phyloP scores from a whole-genome alignment of 805 yeast genomes.

The Ogataea henricii region DNA sequence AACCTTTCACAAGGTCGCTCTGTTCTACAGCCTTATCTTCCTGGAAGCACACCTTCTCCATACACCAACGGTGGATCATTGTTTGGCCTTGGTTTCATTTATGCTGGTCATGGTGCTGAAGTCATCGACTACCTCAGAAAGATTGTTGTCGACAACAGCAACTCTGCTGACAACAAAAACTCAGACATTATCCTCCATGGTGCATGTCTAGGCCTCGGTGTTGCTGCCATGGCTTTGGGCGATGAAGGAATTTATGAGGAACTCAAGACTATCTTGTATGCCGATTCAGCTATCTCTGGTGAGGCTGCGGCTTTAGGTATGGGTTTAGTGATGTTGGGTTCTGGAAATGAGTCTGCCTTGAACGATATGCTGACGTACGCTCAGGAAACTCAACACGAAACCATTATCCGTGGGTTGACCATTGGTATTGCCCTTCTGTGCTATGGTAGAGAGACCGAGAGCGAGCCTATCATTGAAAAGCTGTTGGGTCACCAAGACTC shows the following conservation, averaged over 20 bases:
- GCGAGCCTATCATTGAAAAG: slow-evolving; percentile 66
- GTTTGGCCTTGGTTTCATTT: slow-evolving; percentile 88
- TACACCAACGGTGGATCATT: slow-evolving; percentile 96
- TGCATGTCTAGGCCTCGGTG: slow-evolving; percentile 92
- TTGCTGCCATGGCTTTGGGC: slow-evolving; percentile 93
- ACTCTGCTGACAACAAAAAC: slow-evolving; percentile 46
- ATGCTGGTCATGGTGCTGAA: slow-evolving; percentile 95
- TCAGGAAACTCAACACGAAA: slow-evolving; percentile 93
- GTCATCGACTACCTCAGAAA: slow-evolving; percentile 75
- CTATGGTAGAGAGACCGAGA: slow-evolving; percentile 82
- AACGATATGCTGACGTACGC: slow-evolving; percentile 89
- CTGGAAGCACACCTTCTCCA: slow-evolving; percentile 75
- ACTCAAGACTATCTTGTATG: slow-evolving; percentile 76
- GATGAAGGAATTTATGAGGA: slow-evolving; percentile 76
- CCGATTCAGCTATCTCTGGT: slow-evolving; percentile 92
- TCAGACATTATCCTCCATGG: slow-evolving; percentile 90
- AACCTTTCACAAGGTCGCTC: slow-evolving; percentile 88
- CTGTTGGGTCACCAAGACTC: slow-evolving; percentile 77
- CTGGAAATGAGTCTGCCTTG: slow-evolving; percentile 67
- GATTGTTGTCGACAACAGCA: slow-evolving; percentile 63
- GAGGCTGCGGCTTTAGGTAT: slow-evolving; percentile 95
- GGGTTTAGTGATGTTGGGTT: slow-evolving; percentile 95
- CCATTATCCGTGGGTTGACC: slow-evolving; percentile 89
- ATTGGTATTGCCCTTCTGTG: slow-evolving; percentile 84
- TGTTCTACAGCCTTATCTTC: slow-evolving; percentile 86